phyloP scores from a whole-genome alignment of 1,139 yeast genomes.

The Debaryomyces udenii region DNA sequence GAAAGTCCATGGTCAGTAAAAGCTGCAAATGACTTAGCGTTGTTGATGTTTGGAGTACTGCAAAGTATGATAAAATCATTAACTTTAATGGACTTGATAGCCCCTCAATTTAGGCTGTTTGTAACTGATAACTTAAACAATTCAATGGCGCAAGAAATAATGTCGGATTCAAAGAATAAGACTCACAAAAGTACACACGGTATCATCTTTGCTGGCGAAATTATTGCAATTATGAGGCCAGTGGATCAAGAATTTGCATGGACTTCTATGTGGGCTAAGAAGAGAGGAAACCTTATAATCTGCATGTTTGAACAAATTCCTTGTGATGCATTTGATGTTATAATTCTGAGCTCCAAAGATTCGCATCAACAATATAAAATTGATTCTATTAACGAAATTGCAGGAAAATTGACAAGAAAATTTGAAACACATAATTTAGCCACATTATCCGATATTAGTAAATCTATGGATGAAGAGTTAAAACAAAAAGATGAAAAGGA shows the following conservation, averaged over 20 bases:
- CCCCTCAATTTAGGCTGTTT: conserved; percentile 70
- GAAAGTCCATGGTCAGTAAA: conserved; percentile 79
- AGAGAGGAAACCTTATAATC: conserved; percentile 67
- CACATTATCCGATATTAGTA: conserved; percentile 33
- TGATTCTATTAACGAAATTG: conserved; percentile 41
- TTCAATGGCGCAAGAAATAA: conserved; percentile 38
- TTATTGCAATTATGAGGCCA: conserved; percentile 56
- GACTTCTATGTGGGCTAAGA: conserved; percentile 89
- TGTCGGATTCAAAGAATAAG: conserved; percentile 13
- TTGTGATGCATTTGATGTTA: conserved; percentile 73
- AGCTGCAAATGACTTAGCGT: conserved; percentile 89
- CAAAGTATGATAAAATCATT: conserved; percentile 62
- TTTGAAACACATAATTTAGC: conserved; percentile 23
- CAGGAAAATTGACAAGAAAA: conserved; percentile 41
- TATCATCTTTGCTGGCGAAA: conserved; percentile 55
- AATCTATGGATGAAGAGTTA: conserved; percentile 33
- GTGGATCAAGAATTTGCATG: conserved; percentile 60
- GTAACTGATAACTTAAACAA: conserved; percentile 58
- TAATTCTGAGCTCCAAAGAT: conserved; percentile 40
- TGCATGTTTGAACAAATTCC: conserved; percentile 89
- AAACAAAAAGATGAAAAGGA: conserved; percentile 14
- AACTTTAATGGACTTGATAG: conserved; percentile 74
- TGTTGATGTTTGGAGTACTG: conserved; percentile 82
- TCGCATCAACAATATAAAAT: conserved; percentile 28
- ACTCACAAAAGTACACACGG: conserved; percentile 20